Evolutionary conservation across 352 stramenopile species (phyloP), one percentile per base, ranked within the genome.

Genomic region (Thraustochytrium sp.): DNA sequence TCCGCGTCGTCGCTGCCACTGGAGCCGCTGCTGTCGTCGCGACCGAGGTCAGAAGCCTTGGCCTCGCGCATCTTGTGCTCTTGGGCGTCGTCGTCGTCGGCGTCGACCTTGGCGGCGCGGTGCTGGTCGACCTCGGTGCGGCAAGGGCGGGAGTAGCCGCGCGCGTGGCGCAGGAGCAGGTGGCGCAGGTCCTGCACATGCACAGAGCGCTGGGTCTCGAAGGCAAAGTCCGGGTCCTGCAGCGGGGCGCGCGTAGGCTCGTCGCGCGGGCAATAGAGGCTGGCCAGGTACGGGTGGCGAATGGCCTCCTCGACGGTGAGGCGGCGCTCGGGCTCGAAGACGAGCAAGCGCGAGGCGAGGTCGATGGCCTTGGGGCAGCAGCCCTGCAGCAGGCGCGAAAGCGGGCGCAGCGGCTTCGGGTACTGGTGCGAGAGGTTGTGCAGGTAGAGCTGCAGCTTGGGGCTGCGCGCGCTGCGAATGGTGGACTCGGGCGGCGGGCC

Each of bases 271-370:
- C 97, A 96, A 87, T 97, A 95, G 11, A 86, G 59, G 36, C 16
- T 42, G 2, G 59, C 51, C 18, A 86, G 62, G 86, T 96, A 97
- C 49, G 92, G 91, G 73, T 97, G 94, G 54, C 89, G 90, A 3
- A 98, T 88, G 9, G 94, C 95, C 13, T 97, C 91, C 63, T 95
- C 90, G 18, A 97, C 94, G 0, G 91, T 97, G 84, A 98, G 95
- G 13, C 95, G 91, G 75, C 95, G 93, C 76, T 91, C 90, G 13
- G 94, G 94, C 84, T 98, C 92, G n/a, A 97, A 95, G 72, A 94
- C 88, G 3, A 98, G 88, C 92, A 98, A 94, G 53, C 92, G 92
- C 64, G 95, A 84, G 40, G 98, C 86, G 64, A 98, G 76, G 77
- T 97, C 92, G n/a, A 96, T 80, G 29, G 92, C 93, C 54, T 93